Evolutionary conservation across 78 protist genomes (phyloP).

Genomic region (Blattamonas nauphoetae): DNA sequence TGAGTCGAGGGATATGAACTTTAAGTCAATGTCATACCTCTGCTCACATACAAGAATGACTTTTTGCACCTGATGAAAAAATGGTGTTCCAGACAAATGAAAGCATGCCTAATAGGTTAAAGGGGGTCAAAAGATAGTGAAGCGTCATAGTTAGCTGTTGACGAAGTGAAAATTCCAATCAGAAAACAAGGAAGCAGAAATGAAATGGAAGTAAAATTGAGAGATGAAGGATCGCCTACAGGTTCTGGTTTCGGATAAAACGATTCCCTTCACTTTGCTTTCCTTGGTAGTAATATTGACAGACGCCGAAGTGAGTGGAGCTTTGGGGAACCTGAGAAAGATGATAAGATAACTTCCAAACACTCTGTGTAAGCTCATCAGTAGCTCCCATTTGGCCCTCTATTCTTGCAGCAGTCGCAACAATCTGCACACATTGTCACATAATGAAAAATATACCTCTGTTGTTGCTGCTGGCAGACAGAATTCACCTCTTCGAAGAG

Average conservation of each 20-base stretch:
- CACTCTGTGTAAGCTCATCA: neutral
- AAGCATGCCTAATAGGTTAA: too few species aligned
- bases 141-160: too few species aligned
- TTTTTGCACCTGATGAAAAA: too few species aligned
- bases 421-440: neutral
- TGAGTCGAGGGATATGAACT: too few species aligned
- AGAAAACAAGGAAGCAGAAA: too few species aligned
- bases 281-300: neutral
- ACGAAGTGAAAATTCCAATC: too few species aligned
- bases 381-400: neutral
- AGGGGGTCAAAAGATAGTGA: too few species aligned
- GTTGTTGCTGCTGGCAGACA: neutral
- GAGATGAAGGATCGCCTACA: too few species aligned
- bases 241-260: neutral
- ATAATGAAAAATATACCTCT: neutral
- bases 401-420: neutral
- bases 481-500: constrained; percentile 18
- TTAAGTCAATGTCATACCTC: too few species aligned
- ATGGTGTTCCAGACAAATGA: too few species aligned
- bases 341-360: neutral
- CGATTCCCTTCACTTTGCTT: constrained; percentile 4
- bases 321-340: neutral
- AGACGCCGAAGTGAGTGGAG: neutral
- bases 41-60: too few species aligned
- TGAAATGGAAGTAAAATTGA: too few species aligned